Evolutionary conservation across 1,284 basidiomycete species (phyloP).

Genomic region (Cystobasidium sp.): DNA sequence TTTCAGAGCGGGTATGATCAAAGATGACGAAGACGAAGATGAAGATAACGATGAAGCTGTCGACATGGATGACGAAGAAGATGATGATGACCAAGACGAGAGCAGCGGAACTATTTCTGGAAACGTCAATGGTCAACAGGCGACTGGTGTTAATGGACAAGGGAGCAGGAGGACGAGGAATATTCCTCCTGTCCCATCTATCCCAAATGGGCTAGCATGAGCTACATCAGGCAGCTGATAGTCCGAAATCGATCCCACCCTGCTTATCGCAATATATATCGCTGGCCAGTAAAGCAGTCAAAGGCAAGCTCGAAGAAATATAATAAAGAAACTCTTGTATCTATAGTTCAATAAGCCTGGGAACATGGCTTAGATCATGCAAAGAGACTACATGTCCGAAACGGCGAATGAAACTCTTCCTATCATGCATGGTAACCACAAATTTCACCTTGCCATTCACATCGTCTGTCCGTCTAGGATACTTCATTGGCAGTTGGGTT

Average conservation of each 20-base stretch:
- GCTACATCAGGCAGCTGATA: neutral
- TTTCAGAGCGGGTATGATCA: conserved; percentile 20
- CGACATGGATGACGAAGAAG: conserved; percentile 28
- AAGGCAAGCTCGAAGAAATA: no score
- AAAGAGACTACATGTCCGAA: no score
- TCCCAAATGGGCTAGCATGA: conserved; percentile 28
- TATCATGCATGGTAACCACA: no score
- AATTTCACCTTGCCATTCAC: no score
- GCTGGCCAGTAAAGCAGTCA: no score
- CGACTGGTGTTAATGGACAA: conserved; percentile 6
- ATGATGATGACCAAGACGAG: neutral
- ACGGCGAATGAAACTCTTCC: no score
- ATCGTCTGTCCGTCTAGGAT: neutral
- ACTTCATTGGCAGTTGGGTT: neutral
- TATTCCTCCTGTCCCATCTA: conserved; percentile 36
- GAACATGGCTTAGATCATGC: no score
- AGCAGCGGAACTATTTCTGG: neutral
- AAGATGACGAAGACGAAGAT: conserved; percentile 28
- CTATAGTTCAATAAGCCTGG: no score
- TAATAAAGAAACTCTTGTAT: no score
- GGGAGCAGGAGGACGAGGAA: conserved; percentile 1
- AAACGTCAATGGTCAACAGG: no score
- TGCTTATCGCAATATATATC: no score
- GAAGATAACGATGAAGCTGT: conserved; percentile 25
- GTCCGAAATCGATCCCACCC: neutral